Base-by-base conservation (phyloP, 345 rosid genomes). In the Citrus medica region DNA sequence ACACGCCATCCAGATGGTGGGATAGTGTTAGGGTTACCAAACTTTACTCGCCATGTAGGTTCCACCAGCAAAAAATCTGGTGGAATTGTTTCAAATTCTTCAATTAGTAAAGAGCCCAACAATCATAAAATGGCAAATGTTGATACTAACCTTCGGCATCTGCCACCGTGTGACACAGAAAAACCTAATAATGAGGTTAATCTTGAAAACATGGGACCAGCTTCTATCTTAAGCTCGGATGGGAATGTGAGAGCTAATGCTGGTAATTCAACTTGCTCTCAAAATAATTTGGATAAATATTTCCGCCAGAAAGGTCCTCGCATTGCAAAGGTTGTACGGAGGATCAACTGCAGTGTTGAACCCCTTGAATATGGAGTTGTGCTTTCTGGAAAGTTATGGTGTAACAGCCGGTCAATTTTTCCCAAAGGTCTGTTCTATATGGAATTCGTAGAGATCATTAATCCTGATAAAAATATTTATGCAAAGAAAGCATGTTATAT, bases 291-390 rank as follows among this genome's bases (percentile, higher is more conserved):
- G 80, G 98, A 94, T 75, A 89, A 89, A 79, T 75, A 81, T 83
- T 81, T 82, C 79, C 92, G 98, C 82, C 98, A 92, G 81, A 96
- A 92, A 84, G 99, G 99, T 79, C 99, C 99, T 28, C 98, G 99
- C 53, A 93, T 97, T 81, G 99, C 99, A 19, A 97, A 97, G 93
- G 92, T 97, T 16, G 98, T 94, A 78, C 85, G 99, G 79, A 92
- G 99, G 84, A 94, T 97, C 86, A 97, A 87, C 77, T 92, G 99
- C 88, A 92, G 84, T 83, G 98, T 93, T 69, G 98, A 92, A 88
- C 92, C 94, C 76, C 76, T 92, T 81, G 92, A 85, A 67, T 88
- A 80, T 76, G 99, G 98, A 40, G 88, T 78, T 79, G 94, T 97
- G 82, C 92, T 90, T 69, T 82, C 94, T 73, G 97, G 93, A 64